Percentiles rank a stretch among this genome's conserved stretches.
phyloP scores from a whole-genome alignment of 169 alveolate genomes.

The Plasmodium knowlesi region DNA sequence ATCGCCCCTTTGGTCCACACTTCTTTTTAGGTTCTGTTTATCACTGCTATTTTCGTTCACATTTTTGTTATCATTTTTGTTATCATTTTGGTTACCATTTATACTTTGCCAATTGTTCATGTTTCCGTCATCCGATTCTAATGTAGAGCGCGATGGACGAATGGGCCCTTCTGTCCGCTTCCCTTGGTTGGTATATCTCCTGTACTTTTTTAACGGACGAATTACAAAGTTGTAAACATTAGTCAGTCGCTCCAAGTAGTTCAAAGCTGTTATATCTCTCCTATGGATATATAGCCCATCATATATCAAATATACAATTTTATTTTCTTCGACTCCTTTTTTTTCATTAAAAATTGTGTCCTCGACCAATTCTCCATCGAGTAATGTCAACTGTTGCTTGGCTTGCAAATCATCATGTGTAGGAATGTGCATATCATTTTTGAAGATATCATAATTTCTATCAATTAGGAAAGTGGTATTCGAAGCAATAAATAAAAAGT shows the following conservation, averaged over 20 bases:
- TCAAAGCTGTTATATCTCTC: constrained; percentile 82
- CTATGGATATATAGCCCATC: constrained; percentile 90
- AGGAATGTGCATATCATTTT: constrained; percentile 86
- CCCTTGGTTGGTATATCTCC: neutral
- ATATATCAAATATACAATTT: constrained; percentile 83
- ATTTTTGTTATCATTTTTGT: neutral
- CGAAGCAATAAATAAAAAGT: constrained; percentile 88
- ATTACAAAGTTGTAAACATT: constrained; percentile 83
- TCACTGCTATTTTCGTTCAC: neutral
- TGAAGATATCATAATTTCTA: constrained; percentile 88
- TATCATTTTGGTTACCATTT: neutral
- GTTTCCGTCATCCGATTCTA: neutral
- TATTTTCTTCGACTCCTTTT: constrained; percentile 48
- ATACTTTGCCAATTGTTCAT: neutral
- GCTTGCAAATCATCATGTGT: constrained; percentile 80
- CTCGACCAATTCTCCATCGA: constrained; percentile 92
- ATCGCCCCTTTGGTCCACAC: neutral
- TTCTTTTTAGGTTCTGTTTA: neutral
- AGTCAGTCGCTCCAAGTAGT: constrained; percentile 87
- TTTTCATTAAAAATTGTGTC: constrained; percentile 71
- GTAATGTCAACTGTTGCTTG: constrained; percentile 89
- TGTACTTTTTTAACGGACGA: constrained; percentile 74
- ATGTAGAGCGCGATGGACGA: neutral
- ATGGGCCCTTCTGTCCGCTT: neutral
- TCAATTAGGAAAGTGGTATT: constrained; percentile 89